A percentile compares a stretch with the other conserved stretches of the same genome.
These are phyloP conservation scores for Vaccinium darrowii DNA, from an alignment of 148 eudicot genomes.

Conservation along the genomic window DNA sequence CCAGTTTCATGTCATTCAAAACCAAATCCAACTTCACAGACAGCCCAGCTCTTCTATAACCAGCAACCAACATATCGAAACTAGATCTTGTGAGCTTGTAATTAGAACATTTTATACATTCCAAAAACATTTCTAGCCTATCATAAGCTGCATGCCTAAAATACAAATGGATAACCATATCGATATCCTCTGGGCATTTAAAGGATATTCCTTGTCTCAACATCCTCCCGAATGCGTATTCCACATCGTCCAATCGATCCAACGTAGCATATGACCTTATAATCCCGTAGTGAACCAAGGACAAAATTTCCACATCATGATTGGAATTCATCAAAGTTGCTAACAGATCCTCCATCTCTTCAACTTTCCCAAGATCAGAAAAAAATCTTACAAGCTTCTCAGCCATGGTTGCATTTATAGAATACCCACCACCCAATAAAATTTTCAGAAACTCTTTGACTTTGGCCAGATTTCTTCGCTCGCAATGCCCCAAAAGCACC, in stretches of 20 bases:
- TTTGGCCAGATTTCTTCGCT: slow-evolving; percentile 23
- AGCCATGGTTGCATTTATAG: slow-evolving; percentile 20
- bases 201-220: slow-evolving; percentile 40
- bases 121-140: slow-evolving; percentile 46
- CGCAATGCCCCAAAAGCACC: slow-evolving; percentile 36
- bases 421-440: slow-evolving; percentile 24
- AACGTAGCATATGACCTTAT: slow-evolving; percentile 36
- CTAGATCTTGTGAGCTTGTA: slow-evolving; percentile 37
- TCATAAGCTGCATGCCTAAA: slow-evolving; percentile 48
- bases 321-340: slow-evolving; percentile 23
- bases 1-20: slow-evolving; percentile 26
- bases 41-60: slow-evolving; percentile 41
- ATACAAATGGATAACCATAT: slow-evolving; percentile 37
- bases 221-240: slow-evolving; percentile 56
- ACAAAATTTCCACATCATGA: slow-evolving; percentile 30
- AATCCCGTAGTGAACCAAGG: slow-evolving; percentile 31
- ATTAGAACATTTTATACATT: slow-evolving; percentile 28
- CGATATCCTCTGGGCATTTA: slow-evolving; percentile 36
- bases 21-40: slow-evolving; percentile 27
- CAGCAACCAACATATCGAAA: slow-evolving; percentile 43
- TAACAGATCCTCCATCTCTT: slow-evolving; percentile 44
- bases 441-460: slow-evolving; percentile 32
- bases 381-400: slow-evolving; percentile 34
- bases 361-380: slow-evolving; percentile 25
- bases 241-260: slow-evolving; percentile 55